Percentiles rank a stretch among this genome's conserved stretches.
Evolutionary conservation across 441 rosid genomes (phyloP).

Genomic region (Eruca vesicaria): DNA sequence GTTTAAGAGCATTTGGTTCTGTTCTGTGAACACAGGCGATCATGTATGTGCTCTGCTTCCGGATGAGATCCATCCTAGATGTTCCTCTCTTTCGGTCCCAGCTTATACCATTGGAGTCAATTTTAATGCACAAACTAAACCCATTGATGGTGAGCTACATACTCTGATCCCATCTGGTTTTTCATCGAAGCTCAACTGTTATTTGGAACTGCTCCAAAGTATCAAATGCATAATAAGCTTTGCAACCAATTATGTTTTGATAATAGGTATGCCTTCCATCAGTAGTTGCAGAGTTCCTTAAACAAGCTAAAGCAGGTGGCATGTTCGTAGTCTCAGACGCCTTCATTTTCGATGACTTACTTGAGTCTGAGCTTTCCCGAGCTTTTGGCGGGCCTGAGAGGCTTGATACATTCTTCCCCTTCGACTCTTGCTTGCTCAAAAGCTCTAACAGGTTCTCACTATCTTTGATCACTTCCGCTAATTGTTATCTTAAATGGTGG

Average conservation of each 20-base stretch:
- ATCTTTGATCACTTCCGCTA: not conserved
- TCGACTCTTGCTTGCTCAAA: constrained; percentile 82
- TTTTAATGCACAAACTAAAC: constrained; percentile 60
- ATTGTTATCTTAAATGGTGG: not conserved
- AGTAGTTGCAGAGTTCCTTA: constrained; percentile 80
- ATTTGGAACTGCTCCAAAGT: not conserved
- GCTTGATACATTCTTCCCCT: constrained; percentile 92
- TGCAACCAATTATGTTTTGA: not conserved
- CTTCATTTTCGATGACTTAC: constrained; percentile 49
- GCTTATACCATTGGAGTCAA: constrained; percentile 64
- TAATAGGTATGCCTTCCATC: constrained; percentile 86
- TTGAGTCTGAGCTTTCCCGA: constrained; percentile 69
- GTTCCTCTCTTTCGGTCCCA: constrained; percentile 59
- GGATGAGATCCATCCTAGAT: constrained; percentile 69
- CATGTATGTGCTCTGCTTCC: constrained; percentile 86
- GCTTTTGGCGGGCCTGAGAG: constrained; percentile 83
- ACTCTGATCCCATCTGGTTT: not conserved
- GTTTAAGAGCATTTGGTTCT: not conserved
- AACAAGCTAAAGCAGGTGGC: constrained; percentile 80
- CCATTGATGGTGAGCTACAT: constrained; percentile 62
- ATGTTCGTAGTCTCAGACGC: constrained; percentile 52
- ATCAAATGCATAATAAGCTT: constrained; percentile 4
- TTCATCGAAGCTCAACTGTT: constrained; percentile 1
- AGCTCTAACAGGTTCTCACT: constrained; percentile 61
- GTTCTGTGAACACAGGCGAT: constrained; percentile 56